Evolutionary conservation across 176 grass and related monocot genomes (phyloP).

Genomic region (Triticum aestivum): IWGSC_CS_RefSeq_v2.1 NC_057806.1:681535357-681535856

Average conservation of each 20-base stretch:
- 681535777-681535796: too few relatives aligned
- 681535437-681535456: not conserved
- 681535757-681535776: too few relatives aligned
- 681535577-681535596: too few relatives aligned
- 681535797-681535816: too few relatives aligned
- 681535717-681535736: too few relatives aligned
- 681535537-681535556: conserved; percentile 1
- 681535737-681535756: too few relatives aligned
- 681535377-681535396: too few relatives aligned
- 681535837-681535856: not conserved
- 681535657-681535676: not conserved
- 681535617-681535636: not conserved
- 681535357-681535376: too few relatives aligned
- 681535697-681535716: not conserved
- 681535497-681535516: not conserved
- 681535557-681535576: not conserved
- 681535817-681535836: not conserved
- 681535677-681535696: conserved; percentile 10
- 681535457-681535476: not conserved
- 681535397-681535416: not conserved
- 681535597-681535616: too few relatives aligned
- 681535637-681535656: not conserved
- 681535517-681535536: not conserved
- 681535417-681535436: not conserved
- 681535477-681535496: not conserved